Base-by-base conservation (phyloP, 306 rosid species). In the Lagenaria siceraria region DNA sequence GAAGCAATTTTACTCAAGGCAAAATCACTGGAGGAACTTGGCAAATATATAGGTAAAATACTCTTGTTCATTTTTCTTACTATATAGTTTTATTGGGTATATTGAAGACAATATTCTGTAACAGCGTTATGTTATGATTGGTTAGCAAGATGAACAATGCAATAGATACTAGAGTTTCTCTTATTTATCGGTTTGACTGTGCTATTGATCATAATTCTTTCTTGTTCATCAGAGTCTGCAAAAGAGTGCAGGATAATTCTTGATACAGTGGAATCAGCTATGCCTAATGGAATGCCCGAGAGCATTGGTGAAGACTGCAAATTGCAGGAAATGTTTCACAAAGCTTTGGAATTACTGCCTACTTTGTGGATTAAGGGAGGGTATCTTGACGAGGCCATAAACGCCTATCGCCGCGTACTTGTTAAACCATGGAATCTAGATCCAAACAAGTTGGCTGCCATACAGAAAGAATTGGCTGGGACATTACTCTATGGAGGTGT, bases 1-100 rank as follows among this genome's bases (percentile, higher is more conserved):
- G 99, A 92, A 89, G 99, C 99, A 68, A 87, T 90, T 36, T 83
- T 90, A 77, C 97, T 95, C 46, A 95, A 95, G 88, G 91, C 97
- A 77, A 88, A 87, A 77, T 92, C 97, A 79, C 76, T 90, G 77
- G 95, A 93, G 81, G 89, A 88, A 60, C 96, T 89, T 17, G 89
- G 95, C 72, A 82, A 86, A 82, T 81, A 78, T 74, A 74, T 78
- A 27, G 99, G 99, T 95, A 82, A 76, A 31, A 49, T 71, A 60
- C 40, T 66, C 64, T 43, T 66, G 71, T 35, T 66, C 69, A 55
- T 77, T 73, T 82, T 65, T 68, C 79, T 65, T 83, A 11, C 6
- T 49, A 8, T 19, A 19, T 22, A 21, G 14, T 46, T 71, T 71
- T 49, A 71, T 43, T 8, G 4, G 15, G 46, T 70, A 65, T 40